Evolutionary conservation across 1,139 yeast genomes (phyloP).

Genomic region (Williopsis jadinii): DNA sequence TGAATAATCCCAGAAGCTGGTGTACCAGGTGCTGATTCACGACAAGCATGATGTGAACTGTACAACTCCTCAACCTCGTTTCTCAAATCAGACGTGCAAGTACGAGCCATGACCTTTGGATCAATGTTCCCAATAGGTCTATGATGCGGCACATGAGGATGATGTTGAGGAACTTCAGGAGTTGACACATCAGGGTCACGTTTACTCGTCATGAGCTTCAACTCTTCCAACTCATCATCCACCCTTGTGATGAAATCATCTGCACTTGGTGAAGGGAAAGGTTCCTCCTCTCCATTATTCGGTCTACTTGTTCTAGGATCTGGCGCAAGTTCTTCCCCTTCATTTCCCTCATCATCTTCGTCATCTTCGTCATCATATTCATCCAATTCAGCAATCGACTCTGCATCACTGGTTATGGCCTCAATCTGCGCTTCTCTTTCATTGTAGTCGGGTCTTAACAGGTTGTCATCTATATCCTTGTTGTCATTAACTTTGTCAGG

Average conservation of each 20-base stretch:
- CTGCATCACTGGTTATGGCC: background rate
- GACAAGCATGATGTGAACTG: background rate
- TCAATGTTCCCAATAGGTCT: conserved; percentile 1
- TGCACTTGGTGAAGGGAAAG: background rate
- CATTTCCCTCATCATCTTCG: background rate
- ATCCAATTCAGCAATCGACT: background rate
- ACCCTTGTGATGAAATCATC: background rate
- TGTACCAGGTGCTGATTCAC: background rate
- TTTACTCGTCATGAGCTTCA: background rate
- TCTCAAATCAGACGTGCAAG: conserved; percentile 5
- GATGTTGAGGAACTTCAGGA: background rate
- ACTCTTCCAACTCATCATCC: conserved; percentile 1
- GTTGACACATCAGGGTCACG: no score
- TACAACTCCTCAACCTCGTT: conserved; percentile 8
- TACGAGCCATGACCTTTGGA: conserved; percentile 3
- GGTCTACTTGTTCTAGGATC: no score
- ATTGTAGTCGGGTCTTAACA: background rate
- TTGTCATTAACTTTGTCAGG: no score
- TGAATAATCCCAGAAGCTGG: background rate
- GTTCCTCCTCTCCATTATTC: no score
- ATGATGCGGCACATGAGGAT: no score
- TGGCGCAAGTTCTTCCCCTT: background rate
- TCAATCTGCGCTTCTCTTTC: background rate
- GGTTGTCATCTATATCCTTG: no score
- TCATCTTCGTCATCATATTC: background rate